Evolutionary conservation across 805 yeast species (phyloP).

Genomic region (Lipomyces japonicus): DNA sequence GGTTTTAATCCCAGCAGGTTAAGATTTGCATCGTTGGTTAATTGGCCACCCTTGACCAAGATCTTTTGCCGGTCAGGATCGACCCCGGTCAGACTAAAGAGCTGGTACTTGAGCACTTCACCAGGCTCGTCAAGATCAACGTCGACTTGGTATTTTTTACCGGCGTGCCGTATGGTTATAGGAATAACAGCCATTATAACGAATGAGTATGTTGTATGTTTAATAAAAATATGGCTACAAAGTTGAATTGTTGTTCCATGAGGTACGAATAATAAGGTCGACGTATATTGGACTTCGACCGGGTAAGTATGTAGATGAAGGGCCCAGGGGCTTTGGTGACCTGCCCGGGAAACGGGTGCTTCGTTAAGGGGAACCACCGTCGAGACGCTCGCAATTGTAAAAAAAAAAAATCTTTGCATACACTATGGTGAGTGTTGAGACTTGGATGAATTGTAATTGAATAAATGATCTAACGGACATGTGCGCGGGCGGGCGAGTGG

Average conservation of each 20-base stretch:
- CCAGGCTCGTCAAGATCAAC: slow-evolving; percentile 57
- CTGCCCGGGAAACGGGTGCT: too few relatives aligned
- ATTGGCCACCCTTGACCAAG: slow-evolving; percentile 82
- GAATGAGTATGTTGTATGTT: too few relatives aligned
- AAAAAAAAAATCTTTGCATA: too few relatives aligned
- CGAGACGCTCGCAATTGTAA: neutral
- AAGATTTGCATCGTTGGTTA: slow-evolving; percentile 64
- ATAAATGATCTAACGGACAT: neutral
- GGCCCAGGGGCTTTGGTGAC: too few relatives aligned
- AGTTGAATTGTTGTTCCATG: too few relatives aligned
- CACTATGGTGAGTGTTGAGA: too few relatives aligned
- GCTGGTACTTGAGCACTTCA: slow-evolving; percentile 59
- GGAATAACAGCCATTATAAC: slow-evolving; percentile 25
- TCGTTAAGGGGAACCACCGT: too few relatives aligned
- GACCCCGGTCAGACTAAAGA: slow-evolving; percentile 70
- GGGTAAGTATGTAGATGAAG: too few relatives aligned
- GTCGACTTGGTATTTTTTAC: slow-evolving; percentile 58
- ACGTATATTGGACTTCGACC: too few relatives aligned
- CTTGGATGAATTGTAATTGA: neutral
- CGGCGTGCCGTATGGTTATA: slow-evolving; percentile 59
- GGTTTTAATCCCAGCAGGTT: slow-evolving; percentile 54
- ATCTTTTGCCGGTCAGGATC: slow-evolving; percentile 90
- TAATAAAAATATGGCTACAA: too few relatives aligned
- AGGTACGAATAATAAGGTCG: too few relatives aligned
- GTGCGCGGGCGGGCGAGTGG: neutral